Base-by-base conservation (phyloP, 345 rosid genomes). In the Eucalyptus globulus region DNA sequence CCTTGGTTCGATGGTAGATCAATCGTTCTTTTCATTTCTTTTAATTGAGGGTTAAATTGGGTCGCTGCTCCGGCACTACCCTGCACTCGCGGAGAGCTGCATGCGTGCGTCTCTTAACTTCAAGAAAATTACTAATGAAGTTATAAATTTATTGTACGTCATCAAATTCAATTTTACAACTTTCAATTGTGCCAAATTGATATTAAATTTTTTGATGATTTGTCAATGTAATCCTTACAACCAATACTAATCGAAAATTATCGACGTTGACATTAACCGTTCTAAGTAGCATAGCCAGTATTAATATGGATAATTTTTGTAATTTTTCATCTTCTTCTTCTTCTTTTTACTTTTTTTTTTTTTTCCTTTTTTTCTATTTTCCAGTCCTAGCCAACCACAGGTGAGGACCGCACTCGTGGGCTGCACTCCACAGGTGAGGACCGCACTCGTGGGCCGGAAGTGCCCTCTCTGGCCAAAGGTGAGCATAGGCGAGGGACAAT, bases 201-300 rank as follows among this genome's bases (percentile, higher is more conserved):
- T 62, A 13, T 2, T 29, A 62, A 62, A 11, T 1, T 27, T 60
- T 60, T 60, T 62, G 34, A 27, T 29, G 1, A 6, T 62, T 27
- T 29, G 8, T 12, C 2, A 29, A 62, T 26, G 3, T 62, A 62
- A 60, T 27, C 15, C 1, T 60, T 12, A 2, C 4, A 1, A 0
- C 69, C 8, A 60, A 62, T 27, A 12, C 27, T 12, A 29, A 29
- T 3, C 0, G 0, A 13, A 60, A 27, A 60, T 12, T 12, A 29
- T 29, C 6, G 0, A 10, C 4, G 0, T 27, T 13, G 5, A 60
- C 8, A 24, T 56, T 24, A 56, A 24, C 27, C 6, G 1, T 56
- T 24, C 27, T 24, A 56, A 11, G 3, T 56, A 11, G 27, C 29
- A 24, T 24, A 29, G 1, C 8, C 0, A 13, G 0, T 27, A 10